These are phyloP conservation scores for Leishmania lainsoni DNA, from an alignment of 208 protist species.

Conservation along the genomic window DNA sequence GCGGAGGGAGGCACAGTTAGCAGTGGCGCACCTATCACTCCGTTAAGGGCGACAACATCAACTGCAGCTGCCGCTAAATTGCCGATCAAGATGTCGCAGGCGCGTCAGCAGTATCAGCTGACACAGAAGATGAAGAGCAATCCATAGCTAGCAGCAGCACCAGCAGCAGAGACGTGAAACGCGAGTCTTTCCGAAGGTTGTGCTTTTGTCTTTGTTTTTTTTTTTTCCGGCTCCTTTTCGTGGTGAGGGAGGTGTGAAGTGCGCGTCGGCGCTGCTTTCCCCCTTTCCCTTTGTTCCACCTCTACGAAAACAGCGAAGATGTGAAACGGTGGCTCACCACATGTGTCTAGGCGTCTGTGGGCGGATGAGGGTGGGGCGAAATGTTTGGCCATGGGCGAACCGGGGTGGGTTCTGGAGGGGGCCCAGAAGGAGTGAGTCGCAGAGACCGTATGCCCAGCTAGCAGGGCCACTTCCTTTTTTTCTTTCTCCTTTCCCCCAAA, in stretches of 20 bases:
- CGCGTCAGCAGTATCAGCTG: slow-evolving; percentile 12
- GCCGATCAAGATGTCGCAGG: slow-evolving; percentile 5
- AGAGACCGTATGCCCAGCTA: not conserved
- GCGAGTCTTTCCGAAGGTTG: not conserved
- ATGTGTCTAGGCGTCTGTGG: not conserved
- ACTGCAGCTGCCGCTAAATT: not conserved
- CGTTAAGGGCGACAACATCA: not conserved
- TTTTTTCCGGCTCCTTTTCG: not conserved
- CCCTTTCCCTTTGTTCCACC: not conserved
- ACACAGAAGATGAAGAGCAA: slow-evolving; percentile 6
- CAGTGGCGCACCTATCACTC: not conserved
- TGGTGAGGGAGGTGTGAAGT: not conserved
- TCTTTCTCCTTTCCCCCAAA: not conserved
- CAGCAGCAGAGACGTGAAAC: not conserved
- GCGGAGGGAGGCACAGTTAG: not conserved
- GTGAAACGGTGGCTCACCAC: not conserved
- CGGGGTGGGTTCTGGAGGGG: not conserved
- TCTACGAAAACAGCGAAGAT: not conserved
- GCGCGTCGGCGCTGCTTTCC: not conserved
- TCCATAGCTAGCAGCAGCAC: not conserved
- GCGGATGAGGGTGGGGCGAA: not conserved
- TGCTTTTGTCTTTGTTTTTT: no score
- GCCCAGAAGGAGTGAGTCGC: not conserved
- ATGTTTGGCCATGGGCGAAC: not conserved
- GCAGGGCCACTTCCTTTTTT: slow-evolving; percentile 6